These are phyloP conservation scores for Nothopassalora personata DNA, from an alignment of 2,329 filamentous ascomycete genomes.

Conservation along the genomic window DNA sequence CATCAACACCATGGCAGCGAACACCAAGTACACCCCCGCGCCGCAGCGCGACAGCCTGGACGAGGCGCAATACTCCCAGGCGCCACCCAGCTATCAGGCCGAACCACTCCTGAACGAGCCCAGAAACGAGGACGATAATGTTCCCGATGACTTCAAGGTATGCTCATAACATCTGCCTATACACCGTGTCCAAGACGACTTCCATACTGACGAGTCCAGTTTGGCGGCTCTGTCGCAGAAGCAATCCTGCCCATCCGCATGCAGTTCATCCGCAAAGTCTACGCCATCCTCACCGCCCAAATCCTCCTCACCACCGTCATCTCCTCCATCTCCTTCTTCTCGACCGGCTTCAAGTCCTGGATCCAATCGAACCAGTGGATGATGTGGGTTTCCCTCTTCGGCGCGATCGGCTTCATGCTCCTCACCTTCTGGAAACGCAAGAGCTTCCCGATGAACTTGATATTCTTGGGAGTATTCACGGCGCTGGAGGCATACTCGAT, in stretches of 20 bases:
- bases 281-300: conserved; percentile 94
- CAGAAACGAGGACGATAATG: conserved; percentile 77
- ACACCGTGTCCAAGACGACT: too few relatives aligned
- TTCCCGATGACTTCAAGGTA: conserved; percentile 96
- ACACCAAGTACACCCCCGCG: conserved; percentile 75
- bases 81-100: conserved; percentile 77
- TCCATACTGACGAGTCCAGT: conserved; percentile 46
- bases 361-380: conserved; percentile 78
- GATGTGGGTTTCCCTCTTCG: conserved; percentile 81
- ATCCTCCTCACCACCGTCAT: conserved; percentile 77
- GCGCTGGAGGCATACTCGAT: conserved; percentile 89
- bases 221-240: conserved; percentile 87
- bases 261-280: conserved; percentile 79
- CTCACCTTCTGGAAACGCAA: conserved; percentile 82
- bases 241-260: conserved; percentile 85
- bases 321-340: conserved; percentile 82
- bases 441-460: conserved; percentile 69
- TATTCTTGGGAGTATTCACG: conserved; percentile 89
- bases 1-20: conserved; percentile 58
- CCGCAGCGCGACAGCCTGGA: conserved; percentile 83
- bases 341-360: conserved; percentile 70
- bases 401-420: conserved; percentile 76
- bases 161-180: background rate
- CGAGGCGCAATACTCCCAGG: conserved; percentile 62
- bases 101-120: conserved; percentile 58